Evolutionary conservation across 805 yeast genomes (phyloP).

Genomic region (Saccharomycopsis oosterbeekiorum): DNA sequence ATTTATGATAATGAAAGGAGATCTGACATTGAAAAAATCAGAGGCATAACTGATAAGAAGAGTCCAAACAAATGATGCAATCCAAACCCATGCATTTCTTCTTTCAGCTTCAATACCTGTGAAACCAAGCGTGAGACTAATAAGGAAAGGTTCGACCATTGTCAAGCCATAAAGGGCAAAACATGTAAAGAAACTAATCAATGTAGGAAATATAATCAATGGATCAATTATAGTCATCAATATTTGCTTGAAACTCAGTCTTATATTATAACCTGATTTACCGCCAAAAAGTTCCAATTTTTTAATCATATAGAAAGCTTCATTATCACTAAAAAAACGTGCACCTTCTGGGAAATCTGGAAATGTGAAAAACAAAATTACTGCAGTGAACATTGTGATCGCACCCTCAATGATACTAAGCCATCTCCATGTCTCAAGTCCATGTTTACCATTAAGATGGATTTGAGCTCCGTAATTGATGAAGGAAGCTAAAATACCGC

Average conservation of each 20-base stretch:
- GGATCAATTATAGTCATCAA: constrained; percentile 45
- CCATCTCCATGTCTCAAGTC: constrained; percentile 20
- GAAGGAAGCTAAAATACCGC: constrained; percentile 70
- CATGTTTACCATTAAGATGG: constrained; percentile 41
- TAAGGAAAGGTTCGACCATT: constrained; percentile 45
- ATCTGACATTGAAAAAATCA: constrained; percentile 41
- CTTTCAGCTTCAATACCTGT: constrained; percentile 76
- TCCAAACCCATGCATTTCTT: constrained; percentile 45
- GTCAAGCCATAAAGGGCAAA: constrained; percentile 68
- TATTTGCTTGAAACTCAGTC: constrained; percentile 37
- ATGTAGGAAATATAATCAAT: constrained; percentile 44
- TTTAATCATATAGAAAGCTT: constrained; percentile 41
- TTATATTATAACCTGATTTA: constrained; percentile 39
- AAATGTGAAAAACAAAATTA: constrained; percentile 36
- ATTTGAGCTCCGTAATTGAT: constrained; percentile 40
- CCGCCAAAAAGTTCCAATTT: constrained; percentile 49
- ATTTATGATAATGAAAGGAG: constrained; percentile 29
- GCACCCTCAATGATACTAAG: constrained; percentile 35
- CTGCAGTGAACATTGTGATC: constrained; percentile 23
- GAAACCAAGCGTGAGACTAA: constrained; percentile 19
- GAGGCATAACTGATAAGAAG: constrained; percentile 2
- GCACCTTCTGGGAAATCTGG: constrained; percentile 72
- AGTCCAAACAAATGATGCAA: constrained; percentile 25
- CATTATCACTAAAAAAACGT: constrained; percentile 40
- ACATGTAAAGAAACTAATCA: constrained; percentile 52